Evolutionary conservation across 140 eudicot species (phyloP), one percentile per base, ranked within the genome.

Genomic region (Flaveria floridana): DNA sequence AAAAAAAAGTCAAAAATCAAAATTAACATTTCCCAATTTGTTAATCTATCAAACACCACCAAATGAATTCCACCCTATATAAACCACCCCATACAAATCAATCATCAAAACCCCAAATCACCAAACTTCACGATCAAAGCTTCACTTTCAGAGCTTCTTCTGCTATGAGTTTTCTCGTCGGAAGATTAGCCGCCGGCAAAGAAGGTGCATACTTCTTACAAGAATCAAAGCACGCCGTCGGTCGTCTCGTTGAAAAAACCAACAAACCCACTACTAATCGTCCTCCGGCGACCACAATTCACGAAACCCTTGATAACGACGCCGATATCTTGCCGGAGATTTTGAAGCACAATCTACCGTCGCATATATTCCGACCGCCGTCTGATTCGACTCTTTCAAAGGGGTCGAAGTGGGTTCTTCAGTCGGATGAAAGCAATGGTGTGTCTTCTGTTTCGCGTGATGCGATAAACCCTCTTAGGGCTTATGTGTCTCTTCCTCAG

Each of bases 201-300:
- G 98, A 93, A 69, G 93, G 91, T 3, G 92, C 97, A 28, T 90
- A 89, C 76, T 90, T 90, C 79, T 50, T 90, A 16, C 91, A 90
- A 80, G 94, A 93, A 86, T 93, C 97, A 70, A 90, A 86, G 70
- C 93, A 88, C 56, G 96, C 98, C 68, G 94, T 93, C 3, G 82
- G 81, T 55, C 89, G 88, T 41, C 80, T 90, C 14, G 70, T 83
- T 51, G 73, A 88, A 21, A 88, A 86, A 76, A 42, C 37, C 61
- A 74, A 78, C 25, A 71, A 74, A 4, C 15, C 68, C 34, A 8
- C 75, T 50, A 57, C 20, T 23, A 44, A 67, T n/a, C 85, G 18
- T 7, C 73, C 58, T 3, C 80, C 26, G 61, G 34, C 65, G 37
- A 19, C 74, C 58, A 59, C 61, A 50, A 52, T 42, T 68, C 53